Evolutionary conservation across 1,284 basidiomycete species (phyloP).

Genomic region (Cutaneotrichosporon spelunceum): DNA sequence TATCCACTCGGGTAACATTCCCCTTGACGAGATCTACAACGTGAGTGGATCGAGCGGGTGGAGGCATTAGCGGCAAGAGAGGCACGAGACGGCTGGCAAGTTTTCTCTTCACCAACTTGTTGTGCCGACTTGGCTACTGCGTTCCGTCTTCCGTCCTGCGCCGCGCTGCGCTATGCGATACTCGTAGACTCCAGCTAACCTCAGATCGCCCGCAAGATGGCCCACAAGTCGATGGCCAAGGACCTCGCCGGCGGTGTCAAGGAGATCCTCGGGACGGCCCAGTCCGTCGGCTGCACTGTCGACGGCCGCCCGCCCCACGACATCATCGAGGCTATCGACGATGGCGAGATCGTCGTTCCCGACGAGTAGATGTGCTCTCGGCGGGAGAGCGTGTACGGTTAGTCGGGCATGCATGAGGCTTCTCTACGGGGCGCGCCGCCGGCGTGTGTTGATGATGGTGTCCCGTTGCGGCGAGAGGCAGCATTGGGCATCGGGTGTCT

Average conservation of each 20-base stretch:
- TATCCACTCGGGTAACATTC: conserved; percentile 93
- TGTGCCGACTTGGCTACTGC: too few species aligned
- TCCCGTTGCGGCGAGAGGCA: too few species aligned
- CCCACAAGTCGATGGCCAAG: conserved; percentile 91
- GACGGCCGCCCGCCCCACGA: conserved; percentile 93
- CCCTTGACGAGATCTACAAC: conserved; percentile 94
- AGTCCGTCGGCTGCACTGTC: conserved; percentile 91
- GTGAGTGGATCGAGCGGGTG: conserved; percentile 31
- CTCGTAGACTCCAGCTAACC: too few species aligned
- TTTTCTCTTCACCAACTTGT: neutral
- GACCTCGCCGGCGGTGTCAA: conserved; percentile 84
- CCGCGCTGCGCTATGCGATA: neutral
- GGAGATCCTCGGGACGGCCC: conserved; percentile 91
- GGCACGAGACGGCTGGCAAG: neutral
- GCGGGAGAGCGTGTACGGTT: conserved; percentile 22
- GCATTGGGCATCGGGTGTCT: too few species aligned
- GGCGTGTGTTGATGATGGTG: too few species aligned
- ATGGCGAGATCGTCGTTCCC: conserved; percentile 90
- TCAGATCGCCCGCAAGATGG: conserved; percentile 75
- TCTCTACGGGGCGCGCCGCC: conserved; percentile 8
- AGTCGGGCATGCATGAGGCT: conserved; percentile 31
- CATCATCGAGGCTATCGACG: conserved; percentile 92
- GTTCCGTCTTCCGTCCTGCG: too few species aligned
- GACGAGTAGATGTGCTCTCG: conserved; percentile 66
- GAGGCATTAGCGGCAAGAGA: too few species aligned